phyloP scores from a whole-genome alignment of 495 filamentous ascomycete genomes.

The Talaromyces trachyspermus region DNA sequence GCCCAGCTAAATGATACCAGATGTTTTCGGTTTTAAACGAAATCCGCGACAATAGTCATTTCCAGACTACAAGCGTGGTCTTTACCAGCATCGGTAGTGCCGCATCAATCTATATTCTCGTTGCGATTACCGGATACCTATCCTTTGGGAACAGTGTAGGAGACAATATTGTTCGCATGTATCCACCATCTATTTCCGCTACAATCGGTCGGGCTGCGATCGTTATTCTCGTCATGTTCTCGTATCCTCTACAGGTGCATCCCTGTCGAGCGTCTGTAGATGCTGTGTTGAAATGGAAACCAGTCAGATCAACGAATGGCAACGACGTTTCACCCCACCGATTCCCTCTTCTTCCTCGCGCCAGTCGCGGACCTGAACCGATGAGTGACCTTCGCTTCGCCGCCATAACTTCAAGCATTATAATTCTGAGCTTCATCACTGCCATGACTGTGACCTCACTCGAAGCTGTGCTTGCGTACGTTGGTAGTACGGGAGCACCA shows the following conservation, averaged over 20 bases:
- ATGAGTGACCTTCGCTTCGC: constrained; percentile 90
- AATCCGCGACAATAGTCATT: constrained; percentile 76
- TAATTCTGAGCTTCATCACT: constrained; percentile 75
- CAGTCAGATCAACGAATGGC: constrained; percentile 34
- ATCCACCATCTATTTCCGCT: constrained; percentile 69
- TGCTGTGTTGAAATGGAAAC: constrained; percentile 87
- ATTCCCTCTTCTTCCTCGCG: constrained; percentile 31
- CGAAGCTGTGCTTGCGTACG: constrained; percentile 87
- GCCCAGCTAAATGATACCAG: constrained; percentile 35
- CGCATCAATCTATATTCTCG: constrained; percentile 74
- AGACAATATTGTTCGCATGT: constrained; percentile 93
- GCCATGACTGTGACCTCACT: constrained; percentile 87
- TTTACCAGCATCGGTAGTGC: constrained; percentile 75
- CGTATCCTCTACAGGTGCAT: constrained; percentile 90
- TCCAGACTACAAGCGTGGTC: constrained; percentile 73
- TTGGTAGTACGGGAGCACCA: constrained; percentile 91
- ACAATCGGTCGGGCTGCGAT: constrained; percentile 94
- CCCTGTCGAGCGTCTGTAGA: constrained; percentile 90
- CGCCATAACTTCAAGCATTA: constrained; percentile 74
- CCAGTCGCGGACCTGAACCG: constrained; percentile 33
- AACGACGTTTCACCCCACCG: constrained; percentile 40
- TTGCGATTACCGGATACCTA: constrained; percentile 90
- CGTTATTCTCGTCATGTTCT: constrained; percentile 94
- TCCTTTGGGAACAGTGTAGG: constrained; percentile 81
- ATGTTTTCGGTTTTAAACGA: constrained; percentile 99